These are phyloP conservation scores for Didymella exigua DNA, from an alignment of 2,329 filamentous ascomycete species.

Conservation along the genomic window DNA sequence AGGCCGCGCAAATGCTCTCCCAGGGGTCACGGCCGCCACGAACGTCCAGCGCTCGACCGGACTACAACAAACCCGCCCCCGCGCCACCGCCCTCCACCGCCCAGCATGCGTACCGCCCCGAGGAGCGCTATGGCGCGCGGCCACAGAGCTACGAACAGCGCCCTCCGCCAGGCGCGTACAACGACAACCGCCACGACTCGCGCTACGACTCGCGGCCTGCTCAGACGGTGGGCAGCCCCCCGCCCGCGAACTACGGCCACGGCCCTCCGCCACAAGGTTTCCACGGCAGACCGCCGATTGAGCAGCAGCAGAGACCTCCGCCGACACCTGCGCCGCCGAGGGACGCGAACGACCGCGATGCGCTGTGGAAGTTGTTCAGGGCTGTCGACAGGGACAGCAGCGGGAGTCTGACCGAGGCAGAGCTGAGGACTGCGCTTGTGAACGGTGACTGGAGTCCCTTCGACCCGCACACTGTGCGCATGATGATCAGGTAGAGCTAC, in stretches of 20 bases:
- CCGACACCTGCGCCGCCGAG: slow-evolving; percentile 57
- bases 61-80: slow-evolving; percentile 53
- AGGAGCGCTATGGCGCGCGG: slow-evolving; percentile 44
- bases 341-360: slow-evolving; percentile 68
- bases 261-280: slow-evolving; percentile 64
- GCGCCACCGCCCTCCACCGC: slow-evolving; percentile 36
- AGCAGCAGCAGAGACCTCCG: slow-evolving; percentile 50
- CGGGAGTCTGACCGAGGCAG: slow-evolving; percentile 82
- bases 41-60: slow-evolving; percentile 43
- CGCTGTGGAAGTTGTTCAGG: slow-evolving; percentile 82
- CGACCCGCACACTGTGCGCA: slow-evolving; percentile 89
- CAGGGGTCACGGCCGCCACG: slow-evolving; percentile 41
- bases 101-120: slow-evolving; percentile 45
- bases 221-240: slow-evolving; percentile 51
- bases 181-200: slow-evolving; percentile 40
- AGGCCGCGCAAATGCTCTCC: slow-evolving; percentile 53
- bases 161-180: slow-evolving; percentile 50
- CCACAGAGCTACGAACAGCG: slow-evolving; percentile 37
- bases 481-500: slow-evolving; percentile 77
- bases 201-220: slow-evolving; percentile 26
- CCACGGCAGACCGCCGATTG: slow-evolving; percentile 67
- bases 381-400: slow-evolving; percentile 87
- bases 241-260: slow-evolving; percentile 58
- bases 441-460: slow-evolving; percentile 97
- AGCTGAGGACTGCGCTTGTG: slow-evolving; percentile 87